phyloP scores from a whole-genome alignment of 179 eudicot species.

The Actinidia arguta region DNA sequence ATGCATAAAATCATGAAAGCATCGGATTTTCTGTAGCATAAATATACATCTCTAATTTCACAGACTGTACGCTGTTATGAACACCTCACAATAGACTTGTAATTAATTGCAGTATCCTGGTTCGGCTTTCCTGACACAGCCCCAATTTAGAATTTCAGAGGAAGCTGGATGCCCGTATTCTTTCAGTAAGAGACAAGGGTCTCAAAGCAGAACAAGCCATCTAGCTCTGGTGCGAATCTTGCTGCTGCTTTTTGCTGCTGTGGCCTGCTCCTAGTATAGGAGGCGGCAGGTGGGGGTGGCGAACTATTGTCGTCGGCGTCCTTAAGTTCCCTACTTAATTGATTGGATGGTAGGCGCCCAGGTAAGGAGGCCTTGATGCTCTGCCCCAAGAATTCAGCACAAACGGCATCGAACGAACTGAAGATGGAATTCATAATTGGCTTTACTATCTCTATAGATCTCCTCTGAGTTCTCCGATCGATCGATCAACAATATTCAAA shows the following conservation, averaged over 20 bases:
- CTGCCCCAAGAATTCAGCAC: conserved; percentile 35
- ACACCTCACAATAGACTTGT: no score
- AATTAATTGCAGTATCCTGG: no score
- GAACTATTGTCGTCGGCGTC: background rate
- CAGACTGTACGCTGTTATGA: no score
- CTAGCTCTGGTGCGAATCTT: conserved; percentile 44
- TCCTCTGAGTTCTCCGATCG: background rate
- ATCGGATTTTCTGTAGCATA: no score
- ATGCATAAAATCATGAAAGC: background rate
- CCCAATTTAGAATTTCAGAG: no score
- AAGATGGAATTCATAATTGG: conserved; percentile 46
- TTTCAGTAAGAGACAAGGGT: conserved; percentile 30
- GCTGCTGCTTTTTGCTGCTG: conserved; percentile 15
- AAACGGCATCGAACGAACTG: conserved; percentile 47
- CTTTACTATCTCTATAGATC: background rate
- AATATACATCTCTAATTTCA: background rate
- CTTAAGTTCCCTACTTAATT: background rate
- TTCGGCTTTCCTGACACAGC: no score
- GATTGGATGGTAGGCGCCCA: background rate
- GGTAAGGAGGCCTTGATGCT: background rate
- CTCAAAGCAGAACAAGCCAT: conserved; percentile 47
- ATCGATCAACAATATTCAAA: background rate
- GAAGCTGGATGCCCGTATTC: background rate
- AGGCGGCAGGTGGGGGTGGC: background rate
- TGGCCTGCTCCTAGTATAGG: background rate